phyloP scores from a whole-genome alignment of 257 asterid genomes.

The Solanum etuberosum region DNA sequence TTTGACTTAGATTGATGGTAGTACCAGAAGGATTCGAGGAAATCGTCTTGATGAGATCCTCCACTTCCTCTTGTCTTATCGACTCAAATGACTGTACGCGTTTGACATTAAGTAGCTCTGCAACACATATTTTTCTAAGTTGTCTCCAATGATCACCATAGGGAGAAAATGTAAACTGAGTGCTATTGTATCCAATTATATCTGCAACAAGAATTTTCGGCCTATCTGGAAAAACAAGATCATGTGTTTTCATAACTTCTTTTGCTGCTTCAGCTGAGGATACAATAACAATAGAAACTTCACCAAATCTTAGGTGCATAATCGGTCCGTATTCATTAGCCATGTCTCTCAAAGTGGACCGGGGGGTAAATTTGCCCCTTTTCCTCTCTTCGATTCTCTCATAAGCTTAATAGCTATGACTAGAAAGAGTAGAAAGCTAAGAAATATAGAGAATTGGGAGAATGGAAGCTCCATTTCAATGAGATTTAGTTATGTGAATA shows the following conservation, averaged over 20 bases:
- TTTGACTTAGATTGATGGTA: background rate
- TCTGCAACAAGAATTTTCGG: background rate
- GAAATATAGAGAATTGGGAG: background rate
- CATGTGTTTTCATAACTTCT: background rate
- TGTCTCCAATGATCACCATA: conserved; percentile 1
- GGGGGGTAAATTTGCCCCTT: background rate
- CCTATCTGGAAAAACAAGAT: background rate
- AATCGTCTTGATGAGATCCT: background rate
- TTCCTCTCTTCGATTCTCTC: background rate
- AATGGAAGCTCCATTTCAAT: background rate
- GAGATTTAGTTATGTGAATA: background rate
- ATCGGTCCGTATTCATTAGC: background rate
- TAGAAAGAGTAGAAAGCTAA: background rate
- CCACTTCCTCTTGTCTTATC: conserved; percentile 4
- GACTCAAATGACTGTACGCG: conserved; percentile 6
- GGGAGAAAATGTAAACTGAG: background rate
- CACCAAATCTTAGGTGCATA: background rate
- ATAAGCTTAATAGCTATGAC: background rate
- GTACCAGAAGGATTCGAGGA: background rate
- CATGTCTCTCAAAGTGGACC: background rate
- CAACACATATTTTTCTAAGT: background rate
- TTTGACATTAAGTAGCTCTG: conserved; percentile 1
- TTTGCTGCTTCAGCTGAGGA: conserved; percentile 1
- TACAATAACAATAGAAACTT: background rate
- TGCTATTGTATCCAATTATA: background rate